A percentile compares a stretch with the other conserved stretches of the same genome.
These are phyloP conservation scores for Beauveria medogensis DNA, from an alignment of 2,329 filamentous ascomycete genomes.

Conservation along the genomic window DNA sequence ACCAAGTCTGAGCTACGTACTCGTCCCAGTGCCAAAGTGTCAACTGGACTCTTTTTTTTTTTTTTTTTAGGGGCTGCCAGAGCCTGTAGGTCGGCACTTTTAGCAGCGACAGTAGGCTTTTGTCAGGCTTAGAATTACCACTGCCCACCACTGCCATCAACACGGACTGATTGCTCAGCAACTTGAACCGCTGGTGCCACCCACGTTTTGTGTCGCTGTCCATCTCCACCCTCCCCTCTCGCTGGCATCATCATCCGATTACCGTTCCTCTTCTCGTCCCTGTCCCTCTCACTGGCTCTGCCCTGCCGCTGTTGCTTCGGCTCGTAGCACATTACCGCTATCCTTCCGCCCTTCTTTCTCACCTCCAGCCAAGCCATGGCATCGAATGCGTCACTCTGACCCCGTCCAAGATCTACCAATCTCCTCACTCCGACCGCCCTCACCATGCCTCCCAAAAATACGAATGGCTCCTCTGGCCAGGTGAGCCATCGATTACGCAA, in stretches of 20 bases:
- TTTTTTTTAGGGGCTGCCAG: background rate
- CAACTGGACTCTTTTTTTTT: background rate
- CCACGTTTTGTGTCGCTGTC: background rate
- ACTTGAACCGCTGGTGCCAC: background rate
- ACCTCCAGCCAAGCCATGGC: conserved; percentile 2
- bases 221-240: conserved; percentile 10
- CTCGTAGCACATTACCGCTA: background rate
- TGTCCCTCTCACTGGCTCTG: background rate
- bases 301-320: background rate
- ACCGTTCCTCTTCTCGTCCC: conserved; percentile 10
- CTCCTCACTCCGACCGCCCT: conserved; percentile 9
- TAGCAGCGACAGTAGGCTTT: too few species aligned
- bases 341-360: background rate
- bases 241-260: conserved; percentile 3
- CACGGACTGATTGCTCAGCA: conserved; percentile 6
- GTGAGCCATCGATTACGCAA: conserved; percentile 63
- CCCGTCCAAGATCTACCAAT: conserved; percentile 10
- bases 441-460: conserved; percentile 46
- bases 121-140: too few species aligned
- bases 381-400: background rate
- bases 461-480: conserved; percentile 44
- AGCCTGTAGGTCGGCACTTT: background rate
- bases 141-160: too few species aligned
- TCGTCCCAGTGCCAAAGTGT: too few species aligned
- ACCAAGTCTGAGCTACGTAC: too few species aligned